Conservation (phyloP, 2,329 filamentous ascomycete genomes). For the Emericellopsis atlantica region DNA sequence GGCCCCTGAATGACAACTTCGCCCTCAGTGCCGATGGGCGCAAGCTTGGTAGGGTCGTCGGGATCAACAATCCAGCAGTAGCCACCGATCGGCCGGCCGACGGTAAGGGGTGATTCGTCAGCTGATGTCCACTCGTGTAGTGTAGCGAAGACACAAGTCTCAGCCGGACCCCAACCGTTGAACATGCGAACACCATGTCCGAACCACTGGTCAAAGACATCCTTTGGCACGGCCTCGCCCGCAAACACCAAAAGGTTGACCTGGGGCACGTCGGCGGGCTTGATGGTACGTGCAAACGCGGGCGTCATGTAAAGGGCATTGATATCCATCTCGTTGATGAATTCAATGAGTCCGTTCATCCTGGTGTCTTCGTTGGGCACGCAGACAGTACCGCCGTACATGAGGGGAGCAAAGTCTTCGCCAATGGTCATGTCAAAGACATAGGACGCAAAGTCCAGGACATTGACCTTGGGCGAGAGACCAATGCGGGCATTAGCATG, state of each 20-base stretch:
- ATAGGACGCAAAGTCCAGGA: constrained; percentile 31
- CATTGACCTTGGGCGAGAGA: background rate
- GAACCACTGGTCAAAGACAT: no score
- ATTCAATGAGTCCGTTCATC: constrained; percentile 4
- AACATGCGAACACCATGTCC: no score
- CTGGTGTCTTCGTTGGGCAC: constrained; percentile 8
- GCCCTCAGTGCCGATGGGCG: no score
- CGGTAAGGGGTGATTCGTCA: background rate
- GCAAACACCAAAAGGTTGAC: background rate
- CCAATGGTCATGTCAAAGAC: constrained; percentile 32
- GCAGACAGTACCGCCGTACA: constrained; percentile 9
- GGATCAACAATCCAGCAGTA: no score
- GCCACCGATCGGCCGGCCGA: no score
- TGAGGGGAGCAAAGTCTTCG: constrained; percentile 17
- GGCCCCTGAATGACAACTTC: constrained; percentile 11
- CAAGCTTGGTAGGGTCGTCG: no score
- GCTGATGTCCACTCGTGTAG: no score
- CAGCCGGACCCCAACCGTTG: no score
- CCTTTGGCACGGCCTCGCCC: no score
- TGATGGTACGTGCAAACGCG: constrained; percentile 2
- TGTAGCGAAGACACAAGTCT: no score
- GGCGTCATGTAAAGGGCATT: constrained; percentile 1
- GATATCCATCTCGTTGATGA: constrained; percentile 1
- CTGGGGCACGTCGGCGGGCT: constrained; percentile 3
- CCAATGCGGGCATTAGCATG: background rate